Conservation (phyloP, 805 yeast species). For the Candida ovalis region DNA sequence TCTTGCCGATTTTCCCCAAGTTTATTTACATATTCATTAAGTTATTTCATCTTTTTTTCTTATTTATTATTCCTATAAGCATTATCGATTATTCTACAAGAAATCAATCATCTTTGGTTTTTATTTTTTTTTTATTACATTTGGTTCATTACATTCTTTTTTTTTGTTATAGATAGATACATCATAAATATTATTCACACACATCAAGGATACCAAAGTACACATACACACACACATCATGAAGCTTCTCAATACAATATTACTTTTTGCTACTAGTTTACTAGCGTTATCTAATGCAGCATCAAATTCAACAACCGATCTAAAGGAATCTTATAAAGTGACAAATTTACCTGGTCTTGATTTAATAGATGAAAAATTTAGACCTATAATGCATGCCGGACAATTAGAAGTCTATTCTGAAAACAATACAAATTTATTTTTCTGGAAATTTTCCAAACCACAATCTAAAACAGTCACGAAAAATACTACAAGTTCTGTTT, state of each 20-base stretch:
- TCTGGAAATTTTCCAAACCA: conserved; percentile 61
- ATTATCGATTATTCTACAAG: too few relatives aligned
- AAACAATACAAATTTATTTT: conserved; percentile 60
- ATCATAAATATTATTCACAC: neutral
- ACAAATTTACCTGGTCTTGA: conserved; percentile 26
- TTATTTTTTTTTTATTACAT: neutral
- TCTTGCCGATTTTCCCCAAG: too few relatives aligned
- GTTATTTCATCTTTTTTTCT: too few relatives aligned
- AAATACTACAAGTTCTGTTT: neutral
- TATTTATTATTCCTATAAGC: too few relatives aligned
- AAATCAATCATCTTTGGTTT: too few relatives aligned
- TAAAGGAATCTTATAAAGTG: conserved; percentile 16
- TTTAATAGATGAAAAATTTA: conserved; percentile 19
- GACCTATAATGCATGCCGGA: conserved; percentile 61
- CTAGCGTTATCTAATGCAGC: neutral
- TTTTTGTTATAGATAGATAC: neutral
- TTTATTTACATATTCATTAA: too few relatives aligned
- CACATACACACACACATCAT: too few relatives aligned
- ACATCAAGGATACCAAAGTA: too few relatives aligned
- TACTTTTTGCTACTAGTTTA: neutral
- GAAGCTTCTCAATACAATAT: neutral
- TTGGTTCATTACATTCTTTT: neutral
- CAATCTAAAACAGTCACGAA: conserved; percentile 16
- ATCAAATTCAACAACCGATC: neutral
- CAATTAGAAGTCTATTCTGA: conserved; percentile 55